Percentiles rank a stretch among this genome's conserved stretches.
These are phyloP conservation scores for Chaetomidium leptoderma DNA, from an alignment of 495 filamentous ascomycete genomes.

Conservation along the genomic window DNA sequence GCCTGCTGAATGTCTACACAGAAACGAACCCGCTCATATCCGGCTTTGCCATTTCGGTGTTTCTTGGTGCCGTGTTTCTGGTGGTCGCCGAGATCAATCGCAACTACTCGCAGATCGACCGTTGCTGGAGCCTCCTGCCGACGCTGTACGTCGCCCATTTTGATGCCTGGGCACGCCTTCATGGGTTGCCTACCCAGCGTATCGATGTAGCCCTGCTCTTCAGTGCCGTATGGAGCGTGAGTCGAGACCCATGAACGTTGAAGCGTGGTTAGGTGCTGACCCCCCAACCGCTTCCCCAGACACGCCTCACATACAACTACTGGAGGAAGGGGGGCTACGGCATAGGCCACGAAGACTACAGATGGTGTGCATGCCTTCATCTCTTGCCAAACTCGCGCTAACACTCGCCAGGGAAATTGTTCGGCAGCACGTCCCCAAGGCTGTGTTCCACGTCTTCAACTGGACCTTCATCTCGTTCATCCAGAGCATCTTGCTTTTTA, in stretches of 20 bases:
- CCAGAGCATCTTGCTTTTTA: constrained; percentile 76
- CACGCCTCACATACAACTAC: constrained; percentile 89
- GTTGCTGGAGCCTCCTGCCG: constrained; percentile 85
- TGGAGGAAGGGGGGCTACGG: constrained; percentile 92
- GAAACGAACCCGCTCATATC: constrained; percentile 82
- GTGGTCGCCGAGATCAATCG: constrained; percentile 74
- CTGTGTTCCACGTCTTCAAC: constrained; percentile 78
- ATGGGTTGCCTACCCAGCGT: constrained; percentile 64
- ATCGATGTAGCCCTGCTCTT: constrained; percentile 71
- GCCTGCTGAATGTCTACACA: constrained; percentile 64
- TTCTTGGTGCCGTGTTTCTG: constrained; percentile 64
- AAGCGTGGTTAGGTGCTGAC: neutral
- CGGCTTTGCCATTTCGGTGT: constrained; percentile 66
- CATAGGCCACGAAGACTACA: constrained; percentile 87
- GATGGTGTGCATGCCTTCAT: constrained; percentile 55
- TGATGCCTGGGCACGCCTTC: constrained; percentile 68
- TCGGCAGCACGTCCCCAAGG: constrained; percentile 37
- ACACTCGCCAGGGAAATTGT: constrained; percentile 42
- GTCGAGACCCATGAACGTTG: constrained; percentile 23
- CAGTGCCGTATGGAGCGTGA: constrained; percentile 75
- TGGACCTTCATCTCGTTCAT: constrained; percentile 76
- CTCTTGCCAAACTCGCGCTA: neutral
- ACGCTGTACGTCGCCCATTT: constrained; percentile 88
- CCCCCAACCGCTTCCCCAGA: constrained; percentile 35
- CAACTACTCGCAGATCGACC: constrained; percentile 93